Conservation (phyloP, 306 rosid species). For the Prunus armeniaca region DNA sequence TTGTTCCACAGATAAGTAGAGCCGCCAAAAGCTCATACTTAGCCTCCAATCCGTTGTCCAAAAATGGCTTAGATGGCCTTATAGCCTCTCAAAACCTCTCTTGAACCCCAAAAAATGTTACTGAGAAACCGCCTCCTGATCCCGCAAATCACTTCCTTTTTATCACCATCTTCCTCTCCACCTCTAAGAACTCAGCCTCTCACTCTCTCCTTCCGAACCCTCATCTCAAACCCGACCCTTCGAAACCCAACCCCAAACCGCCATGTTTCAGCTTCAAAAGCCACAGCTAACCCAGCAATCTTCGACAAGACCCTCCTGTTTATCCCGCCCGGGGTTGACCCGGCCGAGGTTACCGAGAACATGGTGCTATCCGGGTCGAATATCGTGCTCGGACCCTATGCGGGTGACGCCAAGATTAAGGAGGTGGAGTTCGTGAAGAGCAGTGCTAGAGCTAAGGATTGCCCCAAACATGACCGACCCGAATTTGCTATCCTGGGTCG, state of each 20-base stretch:
- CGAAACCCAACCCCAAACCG: constrained; percentile 18
- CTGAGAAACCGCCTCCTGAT: constrained; percentile 40
- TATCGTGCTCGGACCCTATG: constrained; percentile 82
- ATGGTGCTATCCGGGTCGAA: constrained; percentile 75
- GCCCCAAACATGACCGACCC: constrained; percentile 69
- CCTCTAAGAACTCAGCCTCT: constrained; percentile 20
- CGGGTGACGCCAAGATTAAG: constrained; percentile 74
- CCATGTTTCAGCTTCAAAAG: constrained; percentile 40
- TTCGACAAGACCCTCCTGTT: constrained; percentile 46
- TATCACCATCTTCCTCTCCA: neutral
- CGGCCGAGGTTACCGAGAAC: constrained; percentile 50
- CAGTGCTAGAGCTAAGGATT: constrained; percentile 66
- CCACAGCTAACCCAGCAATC: constrained; percentile 21
- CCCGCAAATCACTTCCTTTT: constrained; percentile 23
- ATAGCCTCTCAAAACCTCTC: neutral
- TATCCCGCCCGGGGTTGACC: constrained; percentile 73
- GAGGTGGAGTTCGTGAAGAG: constrained; percentile 87
- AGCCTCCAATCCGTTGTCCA: neutral
- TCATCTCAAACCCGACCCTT: constrained; percentile 33
- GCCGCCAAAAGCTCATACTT: neutral
- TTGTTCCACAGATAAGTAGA: too few species aligned
- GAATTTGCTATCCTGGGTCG: constrained; percentile 91
- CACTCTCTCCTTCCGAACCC: constrained; percentile 29
- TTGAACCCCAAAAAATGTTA: constrained; percentile 20
- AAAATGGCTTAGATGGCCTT: neutral